Base-by-base conservation (phyloP, 768 basidiomycete genomes). In the Suillus decipiens region DNA sequence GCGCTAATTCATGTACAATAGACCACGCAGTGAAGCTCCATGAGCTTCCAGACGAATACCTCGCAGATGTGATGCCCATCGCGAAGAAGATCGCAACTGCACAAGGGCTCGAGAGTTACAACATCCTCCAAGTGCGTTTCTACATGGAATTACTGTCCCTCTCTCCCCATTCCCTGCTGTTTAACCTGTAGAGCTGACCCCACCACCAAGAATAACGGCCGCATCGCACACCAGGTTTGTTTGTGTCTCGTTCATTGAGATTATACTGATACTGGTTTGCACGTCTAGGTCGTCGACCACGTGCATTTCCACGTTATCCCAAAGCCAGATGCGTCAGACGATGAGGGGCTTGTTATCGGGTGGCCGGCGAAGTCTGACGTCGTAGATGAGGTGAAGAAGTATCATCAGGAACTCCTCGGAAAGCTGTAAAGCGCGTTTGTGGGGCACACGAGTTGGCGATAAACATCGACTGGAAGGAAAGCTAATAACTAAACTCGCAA, bases 241-340 rank as follows among this genome's bases (percentile, higher is more conserved):
- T 31, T 33, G 34, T 50, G 24, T 37, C 55, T 37, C 28, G 14
- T 9, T 39, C 39, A 41, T 59, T 33, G 15, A 9, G 8, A 31
- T 39, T 59, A 24, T 1, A 56, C 31, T 47, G 45, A 50, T 5
- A 55, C 15, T 39, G 36, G 22, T 37, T 56, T 37, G 2, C 37
- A 31, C 17, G 15, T 57, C 37, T 66, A 89, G 87, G 79, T 84
- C 59, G 93, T 96, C 33, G 84, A 88, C 61, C 95, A 96, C 69
- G 93, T 95, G 15, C 94, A 96, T 74, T 95, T 95, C 78, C 95
- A 98, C 70, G 82, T 98, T 68, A 96, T 98, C 65, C 95, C 96
- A 3, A 98, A 97, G 73, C 93, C 92, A 0, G 72, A 76, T n/a
- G 81, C 71, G 2, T 76, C 78, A 6, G 84, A 87, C 51, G 72